Conservation (phyloP, 2,329 filamentous ascomycete genomes). For the Lasiodiplodia sp. region DNA sequence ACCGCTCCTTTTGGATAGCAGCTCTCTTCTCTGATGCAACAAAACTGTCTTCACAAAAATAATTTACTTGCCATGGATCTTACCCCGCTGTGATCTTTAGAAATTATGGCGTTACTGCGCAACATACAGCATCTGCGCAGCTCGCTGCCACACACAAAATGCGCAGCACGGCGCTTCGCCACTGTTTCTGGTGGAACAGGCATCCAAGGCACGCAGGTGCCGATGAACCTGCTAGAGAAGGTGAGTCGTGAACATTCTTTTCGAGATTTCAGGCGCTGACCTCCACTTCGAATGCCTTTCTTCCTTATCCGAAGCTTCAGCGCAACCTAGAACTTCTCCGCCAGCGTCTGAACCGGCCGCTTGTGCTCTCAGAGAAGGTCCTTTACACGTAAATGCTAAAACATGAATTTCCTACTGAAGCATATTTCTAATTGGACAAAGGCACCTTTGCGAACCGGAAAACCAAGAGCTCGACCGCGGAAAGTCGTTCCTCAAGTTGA, state of each 20-base stretch:
- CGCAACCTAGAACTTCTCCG: background rate
- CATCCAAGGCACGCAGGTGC: background rate
- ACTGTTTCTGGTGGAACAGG: background rate
- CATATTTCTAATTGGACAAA: background rate
- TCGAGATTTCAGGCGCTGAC: background rate
- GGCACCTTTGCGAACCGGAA: conserved; percentile 43
- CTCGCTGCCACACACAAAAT: background rate
- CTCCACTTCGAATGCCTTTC: background rate
- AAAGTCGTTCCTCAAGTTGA: conserved; percentile 47
- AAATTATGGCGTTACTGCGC: background rate
- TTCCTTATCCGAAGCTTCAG: conserved; percentile 2
- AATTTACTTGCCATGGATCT: background rate
- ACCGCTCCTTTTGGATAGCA: conserved; percentile 1
- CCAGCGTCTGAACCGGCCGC: conserved; percentile 33
- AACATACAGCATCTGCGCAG: background rate
- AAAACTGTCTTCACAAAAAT: background rate
- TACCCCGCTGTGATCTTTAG: background rate
- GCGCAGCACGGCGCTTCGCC: background rate
- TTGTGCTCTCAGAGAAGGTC: conserved; percentile 51
- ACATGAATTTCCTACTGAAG: background rate
- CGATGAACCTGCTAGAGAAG: background rate
- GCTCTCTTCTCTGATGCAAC: background rate
- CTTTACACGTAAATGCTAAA: conserved; percentile 40
- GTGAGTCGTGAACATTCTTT: background rate
- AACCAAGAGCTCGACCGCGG: conserved; percentile 46